Base-by-base conservation (phyloP, 2,329 filamentous ascomycete genomes). In the Aureobasidium leucospermi region DNA sequence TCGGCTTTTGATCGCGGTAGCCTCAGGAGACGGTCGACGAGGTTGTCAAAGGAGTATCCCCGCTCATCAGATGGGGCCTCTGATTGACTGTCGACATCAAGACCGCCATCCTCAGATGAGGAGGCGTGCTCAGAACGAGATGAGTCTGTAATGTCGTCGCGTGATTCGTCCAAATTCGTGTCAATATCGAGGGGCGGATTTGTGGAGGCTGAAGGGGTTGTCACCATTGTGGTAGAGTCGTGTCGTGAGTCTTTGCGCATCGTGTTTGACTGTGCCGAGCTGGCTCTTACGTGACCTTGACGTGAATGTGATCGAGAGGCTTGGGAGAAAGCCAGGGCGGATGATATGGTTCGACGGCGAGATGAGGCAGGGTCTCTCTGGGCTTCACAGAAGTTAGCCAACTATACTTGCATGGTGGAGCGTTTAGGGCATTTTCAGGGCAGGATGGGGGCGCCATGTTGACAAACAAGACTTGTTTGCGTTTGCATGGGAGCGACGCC, bases 1-100 rank as follows among this genome's bases (percentile, higher is more conserved):
- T 97, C 94, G n/a, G 86, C 82, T 69, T 90, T 91, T 31, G 89
- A 91, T 76, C 93, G 86, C 38, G 89, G 89, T 63, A 89, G 83
- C 0, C 86, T 82, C 28, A 97, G 80, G 42, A 99, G 80, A n/a
- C 91, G 87, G 72, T 96, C 90, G 19, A 97, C 90, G 4, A 80
- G 71, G 61, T 78, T 75, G 53, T 79, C 76, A 57, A 79, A 80
- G 0, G 75, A 77, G 61, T 83, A 80, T 19, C 82, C 78, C 60
- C 74, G 80, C 57, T 90, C 86, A 61, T 88, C 86, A 41, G 74
- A 73, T 1, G 75, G 70, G 57, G 62, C 59, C 39, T 63, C 60
- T 23, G 59, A 58, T 32, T 52, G 58, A 23, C 52, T 59, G 29
- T 59, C 63, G 39, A 63, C 47, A 16, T 61, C 63, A 23, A 57